Evolutionary conservation across 805 yeast species (phyloP).

Genomic region (Cyberlindnera xishuangbannaensis): DNA sequence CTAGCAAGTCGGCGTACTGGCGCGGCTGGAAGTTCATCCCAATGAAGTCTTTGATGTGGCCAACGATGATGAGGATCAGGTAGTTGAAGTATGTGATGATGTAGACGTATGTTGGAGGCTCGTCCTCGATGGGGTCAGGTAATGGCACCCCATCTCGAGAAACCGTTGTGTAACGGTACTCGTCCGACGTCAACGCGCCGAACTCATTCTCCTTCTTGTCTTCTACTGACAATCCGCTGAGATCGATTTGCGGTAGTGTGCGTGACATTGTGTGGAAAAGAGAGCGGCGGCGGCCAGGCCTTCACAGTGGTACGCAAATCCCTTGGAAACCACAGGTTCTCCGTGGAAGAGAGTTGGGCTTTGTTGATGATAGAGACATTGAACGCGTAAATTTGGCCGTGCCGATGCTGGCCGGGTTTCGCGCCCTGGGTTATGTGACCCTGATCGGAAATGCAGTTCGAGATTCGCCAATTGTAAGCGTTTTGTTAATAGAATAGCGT

Average conservation of each 20-base stretch:
- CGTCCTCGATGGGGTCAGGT: slow-evolving; percentile 62
- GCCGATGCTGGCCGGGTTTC: no score
- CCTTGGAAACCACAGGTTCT: no score
- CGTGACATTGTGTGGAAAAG: slow-evolving; percentile 18
- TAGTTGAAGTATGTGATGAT: slow-evolving; percentile 83
- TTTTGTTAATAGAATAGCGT: no score
- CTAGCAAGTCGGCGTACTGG: slow-evolving; percentile 59
- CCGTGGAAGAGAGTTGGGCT: no score
- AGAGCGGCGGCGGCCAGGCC: no score
- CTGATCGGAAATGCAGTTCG: no score
- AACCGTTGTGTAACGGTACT: slow-evolving; percentile 56
- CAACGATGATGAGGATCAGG: slow-evolving; percentile 76
- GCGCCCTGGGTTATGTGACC: no score
- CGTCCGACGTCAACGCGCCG: slow-evolving; percentile 62
- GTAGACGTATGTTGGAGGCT: slow-evolving; percentile 78
- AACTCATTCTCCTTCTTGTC: slow-evolving; percentile 56
- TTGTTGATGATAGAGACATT: no score
- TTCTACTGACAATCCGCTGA: slow-evolving; percentile 29
- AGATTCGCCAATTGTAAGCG: no score
- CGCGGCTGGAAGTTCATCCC: slow-evolving; percentile 70
- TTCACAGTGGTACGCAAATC: no score
- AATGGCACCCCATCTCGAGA: slow-evolving; percentile 52
- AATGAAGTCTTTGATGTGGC: slow-evolving; percentile 85
- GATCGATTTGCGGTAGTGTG: slow-evolving; percentile 31
- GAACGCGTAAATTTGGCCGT: no score